Conservation (phyloP, 2,329 filamentous ascomycete genomes). For the Ophiostoma ips region DNA sequence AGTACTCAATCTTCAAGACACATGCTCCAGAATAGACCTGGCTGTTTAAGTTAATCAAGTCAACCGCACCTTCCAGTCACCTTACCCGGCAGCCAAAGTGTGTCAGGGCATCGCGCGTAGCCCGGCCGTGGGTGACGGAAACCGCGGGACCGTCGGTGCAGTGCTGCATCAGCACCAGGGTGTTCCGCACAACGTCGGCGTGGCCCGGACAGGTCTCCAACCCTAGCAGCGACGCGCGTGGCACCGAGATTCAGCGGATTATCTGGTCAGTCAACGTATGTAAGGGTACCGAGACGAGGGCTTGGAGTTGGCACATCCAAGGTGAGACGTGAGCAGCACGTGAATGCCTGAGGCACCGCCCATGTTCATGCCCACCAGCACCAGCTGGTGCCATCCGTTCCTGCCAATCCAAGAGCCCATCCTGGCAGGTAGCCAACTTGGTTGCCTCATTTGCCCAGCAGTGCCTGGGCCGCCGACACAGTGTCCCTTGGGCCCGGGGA, state of each 20-base stretch:
- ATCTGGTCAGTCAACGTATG: slow-evolving; percentile 19
- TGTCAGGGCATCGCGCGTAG: slow-evolving; percentile 21
- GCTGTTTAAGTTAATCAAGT: too few species aligned
- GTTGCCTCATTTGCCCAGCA: too few species aligned
- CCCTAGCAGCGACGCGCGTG: slow-evolving; percentile 21
- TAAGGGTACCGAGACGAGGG: slow-evolving; percentile 17
- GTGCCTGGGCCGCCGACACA: too few species aligned
- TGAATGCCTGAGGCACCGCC: slow-evolving; percentile 22
- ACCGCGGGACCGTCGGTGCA: slow-evolving; percentile 29
- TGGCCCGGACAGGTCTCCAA: slow-evolving; percentile 10
- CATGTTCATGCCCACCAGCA: slow-evolving; percentile 33
- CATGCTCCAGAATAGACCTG: too few species aligned
- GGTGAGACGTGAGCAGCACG: slow-evolving; percentile 7
- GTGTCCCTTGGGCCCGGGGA: slow-evolving; percentile 24
- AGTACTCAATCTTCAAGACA: too few species aligned
- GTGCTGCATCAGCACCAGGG: slow-evolving; percentile 31
- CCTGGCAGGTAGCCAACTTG: too few species aligned
- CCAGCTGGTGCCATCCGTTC: slow-evolving; percentile 15
- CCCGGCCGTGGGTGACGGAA: slow-evolving; percentile 22
- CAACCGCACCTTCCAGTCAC: too few species aligned
- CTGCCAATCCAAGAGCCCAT: too few species aligned
- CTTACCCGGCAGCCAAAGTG: slow-evolving; percentile 22
- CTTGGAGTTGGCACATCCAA: slow-evolving; percentile 5
- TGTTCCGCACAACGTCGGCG: slow-evolving; percentile 21
- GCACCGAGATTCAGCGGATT: slow-evolving; percentile 14